Evolutionary conservation across 176 grass and related monocot genomes (phyloP).

Genomic region (Aegilops sharonensis): DNA sequence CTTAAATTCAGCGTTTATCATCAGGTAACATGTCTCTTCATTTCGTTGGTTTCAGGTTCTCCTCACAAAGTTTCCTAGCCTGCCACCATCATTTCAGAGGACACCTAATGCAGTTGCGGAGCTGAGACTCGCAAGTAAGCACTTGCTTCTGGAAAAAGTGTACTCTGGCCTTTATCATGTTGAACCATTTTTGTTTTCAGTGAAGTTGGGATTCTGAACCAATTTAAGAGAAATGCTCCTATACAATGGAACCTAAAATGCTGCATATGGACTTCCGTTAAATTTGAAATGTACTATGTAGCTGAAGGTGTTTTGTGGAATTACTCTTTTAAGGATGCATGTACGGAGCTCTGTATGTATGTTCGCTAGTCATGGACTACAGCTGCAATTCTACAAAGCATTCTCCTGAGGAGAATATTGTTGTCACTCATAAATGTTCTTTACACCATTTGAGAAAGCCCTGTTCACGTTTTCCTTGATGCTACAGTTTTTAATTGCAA

Average conservation of each 20-base stretch:
- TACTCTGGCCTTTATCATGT: not conserved
- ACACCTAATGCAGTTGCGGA: slow-evolving; percentile 52
- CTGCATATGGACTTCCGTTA: not conserved
- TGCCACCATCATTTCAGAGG: slow-evolving; percentile 57
- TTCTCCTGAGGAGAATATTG: not conserved
- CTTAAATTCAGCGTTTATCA: not conserved
- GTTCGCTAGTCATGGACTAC: not conserved
- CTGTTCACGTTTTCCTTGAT: not conserved
- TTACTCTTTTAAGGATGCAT: not conserved
- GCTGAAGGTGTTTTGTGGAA: not conserved
- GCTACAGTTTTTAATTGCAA: not conserved
- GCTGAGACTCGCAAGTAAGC: slow-evolving; percentile 64
- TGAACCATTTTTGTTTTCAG: not conserved
- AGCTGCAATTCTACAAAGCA: not conserved
- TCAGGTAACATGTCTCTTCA: not conserved
- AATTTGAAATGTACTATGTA: not conserved
- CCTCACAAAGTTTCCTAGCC: slow-evolving; percentile 62
- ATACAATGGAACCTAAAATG: not conserved
- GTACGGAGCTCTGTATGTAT: not conserved
- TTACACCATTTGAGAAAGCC: not conserved
- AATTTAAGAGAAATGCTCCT: not conserved
- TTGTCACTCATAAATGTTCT: not conserved
- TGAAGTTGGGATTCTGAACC: not conserved
- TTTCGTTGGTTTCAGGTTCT: slow-evolving; percentile 47
- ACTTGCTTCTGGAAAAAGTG: not conserved